Evolutionary conservation across 352 stramenopile species (phyloP).

Genomic region (Phytophthora vignae): DNA sequence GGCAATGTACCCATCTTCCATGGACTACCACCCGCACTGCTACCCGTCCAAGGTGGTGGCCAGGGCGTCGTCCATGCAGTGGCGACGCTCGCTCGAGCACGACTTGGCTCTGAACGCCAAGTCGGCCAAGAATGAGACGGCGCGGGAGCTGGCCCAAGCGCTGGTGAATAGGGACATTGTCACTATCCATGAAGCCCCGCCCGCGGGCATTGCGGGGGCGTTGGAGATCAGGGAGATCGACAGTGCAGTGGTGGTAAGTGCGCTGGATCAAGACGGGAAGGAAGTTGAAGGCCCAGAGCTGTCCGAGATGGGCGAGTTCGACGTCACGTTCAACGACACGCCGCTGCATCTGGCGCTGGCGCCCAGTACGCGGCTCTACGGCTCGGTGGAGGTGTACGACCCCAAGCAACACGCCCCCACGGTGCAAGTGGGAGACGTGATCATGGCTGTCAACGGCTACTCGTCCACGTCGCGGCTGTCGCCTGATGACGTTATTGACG

Average conservation of each 20-base stretch:
- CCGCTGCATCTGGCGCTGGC: conserved; percentile 63
- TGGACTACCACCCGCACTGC: conserved; percentile 55
- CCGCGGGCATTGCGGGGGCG: conserved; percentile 23
- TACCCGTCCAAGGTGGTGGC: conserved; percentile 50
- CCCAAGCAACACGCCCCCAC: conserved; percentile 49
- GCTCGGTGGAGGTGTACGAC: conserved; percentile 79
- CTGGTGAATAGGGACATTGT: conserved; percentile 33
- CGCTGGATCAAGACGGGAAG: conserved; percentile 24
- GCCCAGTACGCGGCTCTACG: conserved; percentile 78
- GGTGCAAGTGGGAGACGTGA: conserved; percentile 70
- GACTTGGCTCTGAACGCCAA: conserved; percentile 57
- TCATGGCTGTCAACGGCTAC: conserved; percentile 74
- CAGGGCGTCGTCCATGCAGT: conserved; percentile 72
- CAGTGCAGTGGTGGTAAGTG: conserved; percentile 26
- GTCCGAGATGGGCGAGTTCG: conserved; percentile 67
- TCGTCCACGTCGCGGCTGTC: conserved; percentile 49
- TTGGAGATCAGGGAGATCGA: conserved; percentile 30
- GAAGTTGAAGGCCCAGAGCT: conserved; percentile 18
- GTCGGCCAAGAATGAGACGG: conserved; percentile 21
- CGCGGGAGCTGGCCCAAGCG: conserved; percentile 35
- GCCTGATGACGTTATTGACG: conserved; percentile 68
- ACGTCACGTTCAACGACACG: conserved; percentile 58
- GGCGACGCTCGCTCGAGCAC: conserved; percentile 65
- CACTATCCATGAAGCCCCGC: conserved; percentile 15
- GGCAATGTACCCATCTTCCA: conserved; percentile 76